Percentiles rank a stretch among this genome's conserved stretches.
phyloP scores from a whole-genome alignment of 176 grass and related monocot species.

The Cenchrus fungigraminus region DNA sequence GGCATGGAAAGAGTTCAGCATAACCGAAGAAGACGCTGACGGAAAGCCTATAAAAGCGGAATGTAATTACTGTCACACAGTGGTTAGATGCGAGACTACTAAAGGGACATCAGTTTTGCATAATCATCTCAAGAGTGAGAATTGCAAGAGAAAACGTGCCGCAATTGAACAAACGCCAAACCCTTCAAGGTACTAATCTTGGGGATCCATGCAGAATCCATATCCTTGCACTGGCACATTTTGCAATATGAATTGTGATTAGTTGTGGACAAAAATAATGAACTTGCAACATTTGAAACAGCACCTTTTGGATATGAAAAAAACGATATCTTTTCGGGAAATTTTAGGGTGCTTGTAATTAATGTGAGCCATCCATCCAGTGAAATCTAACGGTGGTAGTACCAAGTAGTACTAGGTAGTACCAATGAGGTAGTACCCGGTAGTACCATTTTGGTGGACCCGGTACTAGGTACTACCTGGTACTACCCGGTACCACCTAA shows the following conservation, averaged over 20 bases:
- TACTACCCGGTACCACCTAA: too few species aligned
- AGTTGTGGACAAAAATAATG: background rate
- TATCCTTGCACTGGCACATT: background rate
- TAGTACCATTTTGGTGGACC: too few species aligned
- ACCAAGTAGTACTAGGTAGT: too few species aligned
- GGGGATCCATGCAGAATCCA: background rate
- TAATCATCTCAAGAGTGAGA: constrained; percentile 7
- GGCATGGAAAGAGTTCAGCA: background rate
- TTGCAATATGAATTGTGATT: background rate
- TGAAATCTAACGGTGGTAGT: too few species aligned
- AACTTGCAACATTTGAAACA: background rate
- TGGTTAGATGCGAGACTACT: background rate
- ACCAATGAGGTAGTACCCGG: too few species aligned
- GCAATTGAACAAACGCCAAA: background rate
- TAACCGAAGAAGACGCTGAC: background rate
- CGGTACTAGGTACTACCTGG: too few species aligned
- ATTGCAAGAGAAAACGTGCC: background rate
- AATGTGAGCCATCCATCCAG: too few species aligned
- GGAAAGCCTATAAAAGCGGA: background rate
- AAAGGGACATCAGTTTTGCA: background rate
- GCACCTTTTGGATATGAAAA: background rate
- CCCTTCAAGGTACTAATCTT: background rate
- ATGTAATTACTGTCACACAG: background rate
- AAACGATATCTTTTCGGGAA: background rate
- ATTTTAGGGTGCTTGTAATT: too few species aligned